Conservation (phyloP, 371 early-diverging fungal genomes). For the Mucor indicus region DNA sequence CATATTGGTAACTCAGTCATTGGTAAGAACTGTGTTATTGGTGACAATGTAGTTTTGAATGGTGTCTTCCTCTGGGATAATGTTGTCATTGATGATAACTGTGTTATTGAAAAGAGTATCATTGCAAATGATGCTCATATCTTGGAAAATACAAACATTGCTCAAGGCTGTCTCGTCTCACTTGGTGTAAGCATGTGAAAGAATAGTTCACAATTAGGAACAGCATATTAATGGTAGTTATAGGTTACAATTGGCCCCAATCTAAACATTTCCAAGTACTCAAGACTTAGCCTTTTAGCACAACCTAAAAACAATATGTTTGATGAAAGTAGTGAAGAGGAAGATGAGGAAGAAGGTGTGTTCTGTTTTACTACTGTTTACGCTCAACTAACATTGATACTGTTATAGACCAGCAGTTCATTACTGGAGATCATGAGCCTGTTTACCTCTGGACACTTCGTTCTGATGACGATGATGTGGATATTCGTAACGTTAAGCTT, state of each 20-base stretch:
- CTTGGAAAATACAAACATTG: constrained; percentile 60
- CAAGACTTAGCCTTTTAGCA: constrained; percentile 60
- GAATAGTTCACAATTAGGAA: too few species aligned
- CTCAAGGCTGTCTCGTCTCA: constrained; percentile 72
- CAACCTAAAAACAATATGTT: constrained; percentile 44
- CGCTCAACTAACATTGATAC: too few species aligned
- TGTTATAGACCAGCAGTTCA: constrained; percentile 17
- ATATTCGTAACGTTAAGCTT: constrained; percentile 43
- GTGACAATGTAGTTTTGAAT: constrained; percentile 70
- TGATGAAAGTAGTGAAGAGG: constrained; percentile 47
- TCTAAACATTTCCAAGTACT: constrained; percentile 62
- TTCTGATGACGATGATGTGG: constrained; percentile 44
- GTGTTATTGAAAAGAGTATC: constrained; percentile 65
- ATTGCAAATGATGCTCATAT: constrained; percentile 71
- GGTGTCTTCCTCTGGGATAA: constrained; percentile 86
- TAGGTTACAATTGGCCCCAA: constrained; percentile 79
- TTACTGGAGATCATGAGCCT: constrained; percentile 39
- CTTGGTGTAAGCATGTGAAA: constrained; percentile 43
- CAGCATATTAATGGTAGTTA: too few species aligned
- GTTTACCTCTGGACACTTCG: constrained; percentile 50
- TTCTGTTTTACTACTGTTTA: too few species aligned
- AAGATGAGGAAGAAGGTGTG: constrained; percentile 39
- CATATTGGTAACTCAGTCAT: constrained; percentile 74
- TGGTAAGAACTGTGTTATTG: constrained; percentile 81
- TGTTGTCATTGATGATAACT: constrained; percentile 65